phyloP scores from a whole-genome alignment of 495 filamentous ascomycete genomes.

The Aspergillus sclerotioniger region DNA sequence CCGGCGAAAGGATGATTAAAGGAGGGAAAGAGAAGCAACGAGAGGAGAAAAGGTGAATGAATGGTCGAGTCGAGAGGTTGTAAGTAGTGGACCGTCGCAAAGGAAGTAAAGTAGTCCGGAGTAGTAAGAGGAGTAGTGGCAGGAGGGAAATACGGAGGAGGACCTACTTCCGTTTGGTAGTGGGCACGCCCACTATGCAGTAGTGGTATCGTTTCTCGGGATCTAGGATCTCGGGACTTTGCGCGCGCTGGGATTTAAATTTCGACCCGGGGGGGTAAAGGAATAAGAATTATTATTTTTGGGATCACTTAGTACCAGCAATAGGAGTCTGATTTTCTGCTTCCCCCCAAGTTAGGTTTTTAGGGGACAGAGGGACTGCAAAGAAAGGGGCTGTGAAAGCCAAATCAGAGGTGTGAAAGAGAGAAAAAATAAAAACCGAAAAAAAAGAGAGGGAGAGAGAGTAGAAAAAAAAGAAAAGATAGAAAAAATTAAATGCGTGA shows the following conservation, averaged over 20 bases:
- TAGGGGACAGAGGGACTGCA: background rate
- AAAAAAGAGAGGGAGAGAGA: conserved; percentile 27
- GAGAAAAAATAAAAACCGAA: conserved; percentile 23
- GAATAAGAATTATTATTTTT: background rate
- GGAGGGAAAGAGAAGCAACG: conserved; percentile 3
- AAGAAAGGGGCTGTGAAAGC: conserved; percentile 1
- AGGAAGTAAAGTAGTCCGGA: background rate
- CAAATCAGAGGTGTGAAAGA: conserved; percentile 1
- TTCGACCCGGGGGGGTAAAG: background rate
- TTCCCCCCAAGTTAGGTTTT: background rate
- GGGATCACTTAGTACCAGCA: background rate
- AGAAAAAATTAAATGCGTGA: conserved; percentile 5
- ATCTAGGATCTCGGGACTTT: conserved; percentile 9
- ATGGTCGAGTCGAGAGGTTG: conserved; percentile 11
- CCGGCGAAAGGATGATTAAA: conserved; percentile 16
- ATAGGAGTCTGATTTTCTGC: too few relatives aligned
- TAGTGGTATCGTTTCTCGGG: conserved; percentile 3
- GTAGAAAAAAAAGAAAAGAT: conserved; percentile 19
- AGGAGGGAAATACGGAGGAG: background rate
- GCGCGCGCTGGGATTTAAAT: background rate
- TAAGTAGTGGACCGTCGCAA: background rate
- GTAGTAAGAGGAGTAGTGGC: background rate
- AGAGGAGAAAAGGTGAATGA: conserved; percentile 2
- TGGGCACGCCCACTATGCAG: background rate
- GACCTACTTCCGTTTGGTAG: background rate